Conservation (phyloP, 129 eudicot genomes). For the Tanacetum coccineum region DNA sequence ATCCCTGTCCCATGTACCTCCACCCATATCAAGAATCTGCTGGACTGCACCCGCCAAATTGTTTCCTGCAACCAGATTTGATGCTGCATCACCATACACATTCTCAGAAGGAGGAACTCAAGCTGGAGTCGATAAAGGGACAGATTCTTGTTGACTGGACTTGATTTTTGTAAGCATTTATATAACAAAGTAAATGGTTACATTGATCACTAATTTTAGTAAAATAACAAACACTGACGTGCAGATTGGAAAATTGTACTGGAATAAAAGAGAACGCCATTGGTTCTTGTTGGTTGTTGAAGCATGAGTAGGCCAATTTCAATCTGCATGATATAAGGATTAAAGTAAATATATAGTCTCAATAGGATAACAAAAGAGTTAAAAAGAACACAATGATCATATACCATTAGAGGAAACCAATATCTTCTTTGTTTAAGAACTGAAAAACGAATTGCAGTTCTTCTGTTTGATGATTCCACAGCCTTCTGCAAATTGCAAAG, state of each 20-base stretch:
- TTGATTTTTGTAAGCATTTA: no score
- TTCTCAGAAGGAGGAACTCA: no score
- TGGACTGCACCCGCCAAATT: no score
- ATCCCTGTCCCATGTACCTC: no score
- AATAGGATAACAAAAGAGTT: not conserved
- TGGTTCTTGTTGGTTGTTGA: constrained; percentile 76
- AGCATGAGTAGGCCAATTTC: constrained; percentile 77
- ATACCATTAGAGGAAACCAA: constrained; percentile 88
- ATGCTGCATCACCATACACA: no score
- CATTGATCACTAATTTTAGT: no score
- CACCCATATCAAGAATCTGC: no score
- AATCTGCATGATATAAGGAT: constrained; percentile 48
- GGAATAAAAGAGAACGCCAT: constrained; percentile 87
- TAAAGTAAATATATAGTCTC: not conserved
- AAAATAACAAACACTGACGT: no score
- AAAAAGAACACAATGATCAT: constrained; percentile 7
- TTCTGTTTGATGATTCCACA: constrained; percentile 76
- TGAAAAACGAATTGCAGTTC: constrained; percentile 59
- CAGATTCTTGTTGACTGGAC: no score
- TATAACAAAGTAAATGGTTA: no score
- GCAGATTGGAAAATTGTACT: constrained; percentile 78
- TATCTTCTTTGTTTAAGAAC: constrained; percentile 83
- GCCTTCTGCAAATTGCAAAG: constrained; percentile 52
- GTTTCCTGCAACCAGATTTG: no score
- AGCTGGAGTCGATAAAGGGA: no score